A percentile compares a stretch with the other conserved stretches of the same genome.
These are phyloP conservation scores for Diaporthe destruens DNA, from an alignment of 2,329 filamentous ascomycete genomes.

Conservation along the genomic window DNA sequence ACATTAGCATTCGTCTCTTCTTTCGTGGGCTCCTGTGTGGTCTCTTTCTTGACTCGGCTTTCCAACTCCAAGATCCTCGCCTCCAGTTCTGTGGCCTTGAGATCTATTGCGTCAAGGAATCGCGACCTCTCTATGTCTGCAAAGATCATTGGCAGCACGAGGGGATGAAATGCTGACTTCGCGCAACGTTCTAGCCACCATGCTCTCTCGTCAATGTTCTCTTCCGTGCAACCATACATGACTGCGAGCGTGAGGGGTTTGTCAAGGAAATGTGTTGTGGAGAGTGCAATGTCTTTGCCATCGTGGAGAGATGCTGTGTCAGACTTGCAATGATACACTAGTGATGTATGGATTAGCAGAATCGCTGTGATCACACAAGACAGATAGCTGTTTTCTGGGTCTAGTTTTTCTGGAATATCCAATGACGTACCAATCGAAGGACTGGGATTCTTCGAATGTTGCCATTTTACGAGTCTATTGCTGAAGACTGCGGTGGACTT, in stretches of 20 bases:
- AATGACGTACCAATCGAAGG: slow-evolving; percentile 38
- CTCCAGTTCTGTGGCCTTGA: slow-evolving; percentile 31
- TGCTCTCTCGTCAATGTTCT: not conserved
- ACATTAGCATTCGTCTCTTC: too few species aligned
- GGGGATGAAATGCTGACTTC: slow-evolving; percentile 40
- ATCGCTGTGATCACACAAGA: too few species aligned
- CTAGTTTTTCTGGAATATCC: too few species aligned
- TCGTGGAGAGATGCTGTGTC: slow-evolving; percentile 40
- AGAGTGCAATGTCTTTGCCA: slow-evolving; percentile 43
- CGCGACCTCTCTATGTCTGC: slow-evolving; percentile 43
- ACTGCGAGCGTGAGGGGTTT: slow-evolving; percentile 41
- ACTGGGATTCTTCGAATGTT: slow-evolving; percentile 3
- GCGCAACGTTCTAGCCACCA: slow-evolving; percentile 15
- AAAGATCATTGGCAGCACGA: slow-evolving; percentile 44
- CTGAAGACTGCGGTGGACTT: slow-evolving; percentile 42
- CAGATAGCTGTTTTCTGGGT: too few species aligned
- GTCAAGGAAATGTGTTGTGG: slow-evolving; percentile 43
- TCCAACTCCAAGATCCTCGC: slow-evolving; percentile 43
- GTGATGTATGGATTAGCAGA: too few species aligned
- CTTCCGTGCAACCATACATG: slow-evolving; percentile 44
- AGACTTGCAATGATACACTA: slow-evolving; percentile 47
- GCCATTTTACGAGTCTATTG: slow-evolving; percentile 37
- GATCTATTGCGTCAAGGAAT: slow-evolving; percentile 38
- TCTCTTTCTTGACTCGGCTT: slow-evolving; percentile 32
- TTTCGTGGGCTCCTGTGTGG: not conserved